Evolutionary conservation across 495 filamentous ascomycete species (phyloP).

Genomic region (Talaromyces trachyspermus): DNA sequence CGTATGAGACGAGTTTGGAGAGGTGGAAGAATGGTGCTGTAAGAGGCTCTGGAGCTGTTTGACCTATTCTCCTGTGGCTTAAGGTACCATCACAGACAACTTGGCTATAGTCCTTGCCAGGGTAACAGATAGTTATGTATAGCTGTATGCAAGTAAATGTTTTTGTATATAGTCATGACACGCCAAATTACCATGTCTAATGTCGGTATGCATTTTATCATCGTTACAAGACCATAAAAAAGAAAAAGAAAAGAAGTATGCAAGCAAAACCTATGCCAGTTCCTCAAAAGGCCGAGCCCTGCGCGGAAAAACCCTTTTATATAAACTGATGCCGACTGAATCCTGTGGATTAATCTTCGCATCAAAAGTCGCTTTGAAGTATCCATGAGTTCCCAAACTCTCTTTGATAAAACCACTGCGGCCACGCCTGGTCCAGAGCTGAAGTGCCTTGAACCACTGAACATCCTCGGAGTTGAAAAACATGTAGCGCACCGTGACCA

Average conservation of each 20-base stretch:
- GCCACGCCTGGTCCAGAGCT: slow-evolving; percentile 87
- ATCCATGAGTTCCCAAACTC: slow-evolving; percentile 89
- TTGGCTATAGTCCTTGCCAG: no score
- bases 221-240: not conserved
- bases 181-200: not conserved
- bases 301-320: slow-evolving; percentile 87
- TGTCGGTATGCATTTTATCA: slow-evolving; percentile 1
- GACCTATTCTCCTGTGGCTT: no score
- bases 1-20: slow-evolving; percentile 49
- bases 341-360: slow-evolving; percentile 92
- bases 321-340: slow-evolving; percentile 82
- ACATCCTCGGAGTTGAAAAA: slow-evolving; percentile 97
- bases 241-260: slow-evolving; percentile 6
- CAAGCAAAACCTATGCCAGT: not conserved
- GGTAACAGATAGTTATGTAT: no score
- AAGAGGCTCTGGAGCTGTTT: slow-evolving; percentile 34
- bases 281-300: slow-evolving; percentile 49
- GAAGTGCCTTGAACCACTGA: slow-evolving; percentile 91
- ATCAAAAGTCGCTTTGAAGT: slow-evolving; percentile 98
- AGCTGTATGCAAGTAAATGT: no score
- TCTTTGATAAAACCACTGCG: slow-evolving; percentile 88
- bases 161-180: slow-evolving; percentile 21
- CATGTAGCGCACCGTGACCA: slow-evolving; percentile 97
- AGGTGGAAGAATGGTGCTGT: slow-evolving; percentile 46
- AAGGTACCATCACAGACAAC: slow-evolving; percentile 13